Evolutionary conservation across 1,139 yeast genomes (phyloP).

Genomic region (Blastobotrys arbuscula): DNA sequence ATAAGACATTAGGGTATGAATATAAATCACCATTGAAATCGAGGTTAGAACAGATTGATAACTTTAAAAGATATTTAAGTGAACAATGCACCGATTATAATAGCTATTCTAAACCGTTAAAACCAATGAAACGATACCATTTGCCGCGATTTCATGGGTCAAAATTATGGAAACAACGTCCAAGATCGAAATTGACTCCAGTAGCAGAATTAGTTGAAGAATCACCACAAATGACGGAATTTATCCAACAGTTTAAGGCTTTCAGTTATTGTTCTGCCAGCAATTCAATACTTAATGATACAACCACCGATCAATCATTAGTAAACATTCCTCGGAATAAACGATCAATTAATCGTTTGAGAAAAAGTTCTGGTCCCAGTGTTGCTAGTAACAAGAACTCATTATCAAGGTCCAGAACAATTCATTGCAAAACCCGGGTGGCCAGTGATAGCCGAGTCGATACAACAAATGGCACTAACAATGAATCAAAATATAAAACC

Average conservation of each 20-base stretch:
- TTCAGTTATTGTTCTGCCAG: not conserved
- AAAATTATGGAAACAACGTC: slow-evolving; percentile 1
- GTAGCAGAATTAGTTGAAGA: not conserved
- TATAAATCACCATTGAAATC: not conserved
- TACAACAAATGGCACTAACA: not conserved
- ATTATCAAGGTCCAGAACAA: not conserved
- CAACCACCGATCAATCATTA: not conserved
- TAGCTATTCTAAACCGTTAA: not conserved
- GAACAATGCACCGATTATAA: not conserved
- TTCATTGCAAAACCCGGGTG: not conserved
- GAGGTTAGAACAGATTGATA: not conserved
- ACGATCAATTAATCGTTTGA: not conserved
- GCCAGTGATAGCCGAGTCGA: not conserved
- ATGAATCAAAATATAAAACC: not conserved
- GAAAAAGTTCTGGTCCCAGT: not conserved
- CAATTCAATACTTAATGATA: not conserved
- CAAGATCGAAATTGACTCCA: not conserved
- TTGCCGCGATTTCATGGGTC: slow-evolving; percentile 4
- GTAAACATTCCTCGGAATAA: slow-evolving; percentile 1
- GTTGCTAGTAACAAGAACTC: not conserved
- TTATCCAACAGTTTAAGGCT: not conserved
- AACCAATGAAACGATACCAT: not conserved
- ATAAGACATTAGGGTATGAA: not conserved
- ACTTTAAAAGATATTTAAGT: not conserved
- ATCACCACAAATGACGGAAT: not conserved